phyloP scores from a whole-genome alignment of 2,329 filamentous ascomycete species.

The Aureobasidium sp. region DNA sequence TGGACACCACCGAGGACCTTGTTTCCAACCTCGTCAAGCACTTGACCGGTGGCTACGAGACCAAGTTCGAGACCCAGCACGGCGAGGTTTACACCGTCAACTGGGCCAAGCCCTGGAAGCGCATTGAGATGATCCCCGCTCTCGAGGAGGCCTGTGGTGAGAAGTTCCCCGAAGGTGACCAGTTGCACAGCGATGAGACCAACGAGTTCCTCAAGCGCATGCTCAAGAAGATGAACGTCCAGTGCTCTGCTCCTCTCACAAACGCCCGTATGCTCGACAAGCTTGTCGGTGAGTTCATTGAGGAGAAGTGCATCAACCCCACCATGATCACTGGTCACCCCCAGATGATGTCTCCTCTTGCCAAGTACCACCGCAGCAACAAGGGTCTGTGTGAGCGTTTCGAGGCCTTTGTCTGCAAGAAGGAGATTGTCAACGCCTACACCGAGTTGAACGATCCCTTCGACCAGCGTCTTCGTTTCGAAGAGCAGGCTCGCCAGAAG shows the following conservation, averaged over 20 bases:
- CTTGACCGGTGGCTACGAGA: slow-evolving; percentile 77
- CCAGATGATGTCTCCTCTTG: slow-evolving; percentile 83
- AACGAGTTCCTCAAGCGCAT: slow-evolving; percentile 79
- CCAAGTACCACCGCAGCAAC: slow-evolving; percentile 82
- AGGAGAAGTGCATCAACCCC: slow-evolving; percentile 87
- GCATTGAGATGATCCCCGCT: slow-evolving; percentile 91
- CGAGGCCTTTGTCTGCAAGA: slow-evolving; percentile 94
- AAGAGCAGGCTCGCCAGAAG: slow-evolving; percentile 95
- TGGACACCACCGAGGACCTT: slow-evolving; percentile 87
- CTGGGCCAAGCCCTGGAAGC: slow-evolving; percentile 91
- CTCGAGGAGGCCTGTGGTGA: slow-evolving; percentile 85
- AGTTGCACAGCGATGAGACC: slow-evolving; percentile 84
- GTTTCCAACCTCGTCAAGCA: slow-evolving; percentile 85
- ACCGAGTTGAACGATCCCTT: slow-evolving; percentile 97
- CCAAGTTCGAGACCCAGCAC: slow-evolving; percentile 75
- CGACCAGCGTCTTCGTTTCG: slow-evolving; percentile 83
- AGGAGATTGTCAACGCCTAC: slow-evolving; percentile 95
- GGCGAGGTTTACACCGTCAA: slow-evolving; percentile 88
- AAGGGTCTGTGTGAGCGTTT: slow-evolving; percentile 92
- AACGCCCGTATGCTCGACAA: slow-evolving; percentile 96
- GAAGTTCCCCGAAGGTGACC: slow-evolving; percentile 84
- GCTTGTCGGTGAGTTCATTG: slow-evolving; percentile 83
- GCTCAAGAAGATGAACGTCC: slow-evolving; percentile 82
- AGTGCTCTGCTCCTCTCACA: slow-evolving; percentile 83
- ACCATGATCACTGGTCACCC: slow-evolving; percentile 84